Percentiles rank a stretch among this genome's conserved stretches.
Evolutionary conservation across 176 grass and related monocot genomes (phyloP).

Genomic region (Musa acuminata): DNA sequence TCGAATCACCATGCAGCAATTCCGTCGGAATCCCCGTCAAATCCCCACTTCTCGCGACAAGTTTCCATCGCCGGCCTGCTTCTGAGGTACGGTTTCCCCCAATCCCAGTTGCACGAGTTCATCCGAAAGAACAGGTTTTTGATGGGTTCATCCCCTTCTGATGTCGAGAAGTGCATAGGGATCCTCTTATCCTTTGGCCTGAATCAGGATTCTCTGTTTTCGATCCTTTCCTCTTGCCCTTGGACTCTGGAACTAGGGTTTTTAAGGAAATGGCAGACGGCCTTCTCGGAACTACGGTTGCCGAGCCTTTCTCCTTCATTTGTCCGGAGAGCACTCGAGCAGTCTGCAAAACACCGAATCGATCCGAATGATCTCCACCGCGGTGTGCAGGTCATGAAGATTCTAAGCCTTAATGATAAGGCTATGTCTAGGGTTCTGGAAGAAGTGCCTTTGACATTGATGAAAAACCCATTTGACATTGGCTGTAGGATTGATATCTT

Average conservation of each 20-base stretch:
- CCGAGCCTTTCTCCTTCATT: slow-evolving; percentile 4
- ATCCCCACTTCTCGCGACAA: slow-evolving; percentile 5
- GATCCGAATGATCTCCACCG: slow-evolving; percentile 3
- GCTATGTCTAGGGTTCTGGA: slow-evolving; percentile 16
- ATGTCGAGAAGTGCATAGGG: slow-evolving; percentile 18
- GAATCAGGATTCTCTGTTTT: slow-evolving; percentile 5
- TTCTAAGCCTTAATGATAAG: slow-evolving; percentile 27
- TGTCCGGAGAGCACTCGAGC: slow-evolving; percentile 20
- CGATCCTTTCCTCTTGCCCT: slow-evolving; percentile 18
- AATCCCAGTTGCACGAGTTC: slow-evolving; percentile 19
- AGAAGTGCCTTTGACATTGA: slow-evolving; percentile 17
- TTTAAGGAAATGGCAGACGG: slow-evolving; percentile 12
- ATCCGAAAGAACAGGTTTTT: slow-evolving; percentile 23
- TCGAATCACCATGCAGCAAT: not conserved
- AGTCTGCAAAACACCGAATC: slow-evolving; percentile 13
- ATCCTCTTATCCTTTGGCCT: slow-evolving; percentile 14
- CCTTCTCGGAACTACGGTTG: slow-evolving; percentile 3
- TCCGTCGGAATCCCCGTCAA: not conserved
- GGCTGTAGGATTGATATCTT: slow-evolving; percentile 22
- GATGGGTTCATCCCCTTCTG: slow-evolving; percentile 7
- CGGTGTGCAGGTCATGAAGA: slow-evolving; percentile 11
- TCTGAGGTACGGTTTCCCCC: slow-evolving; percentile 16
- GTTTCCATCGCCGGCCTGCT: slow-evolving; percentile 18
- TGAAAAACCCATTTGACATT: slow-evolving; percentile 20
- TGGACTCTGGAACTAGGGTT: slow-evolving; percentile 6